Percentiles rank a stretch among this genome's conserved stretches.
These are phyloP conservation scores for Auriscalpium microsporum DNA, from an alignment of 768 basidiomycete genomes.

Conservation along the genomic window DNA sequence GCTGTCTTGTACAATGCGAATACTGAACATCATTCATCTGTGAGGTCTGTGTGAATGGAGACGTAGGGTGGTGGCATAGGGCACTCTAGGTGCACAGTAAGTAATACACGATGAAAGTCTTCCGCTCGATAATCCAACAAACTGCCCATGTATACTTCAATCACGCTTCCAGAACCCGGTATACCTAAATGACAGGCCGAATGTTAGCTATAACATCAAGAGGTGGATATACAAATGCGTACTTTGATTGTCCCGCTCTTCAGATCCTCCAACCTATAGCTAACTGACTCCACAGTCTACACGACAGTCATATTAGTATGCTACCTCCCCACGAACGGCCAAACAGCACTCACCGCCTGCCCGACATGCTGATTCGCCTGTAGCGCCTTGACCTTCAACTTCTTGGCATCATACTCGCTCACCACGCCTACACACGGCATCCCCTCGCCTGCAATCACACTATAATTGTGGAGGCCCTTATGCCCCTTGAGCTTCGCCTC, in stretches of 20 bases:
- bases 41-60: background rate
- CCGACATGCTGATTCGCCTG: conserved; percentile 85
- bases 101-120: background rate
- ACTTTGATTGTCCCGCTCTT: conserved; percentile 83
- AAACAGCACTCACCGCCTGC: conserved; percentile 50
- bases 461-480: conserved; percentile 73
- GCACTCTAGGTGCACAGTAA: background rate
- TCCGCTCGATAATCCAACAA: background rate
- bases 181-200: conserved; percentile 16
- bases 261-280: conserved; percentile 82
- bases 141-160: background rate
- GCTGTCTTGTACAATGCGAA: too few relatives aligned
- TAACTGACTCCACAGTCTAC: conserved; percentile 66
- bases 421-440: conserved; percentile 68
- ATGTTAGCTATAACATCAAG: background rate
- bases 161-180: conserved; percentile 23
- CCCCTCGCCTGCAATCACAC: conserved; percentile 43
- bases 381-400: conserved; percentile 75
- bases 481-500: conserved; percentile 75
- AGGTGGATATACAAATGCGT: conserved; percentile 8
- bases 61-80: background rate
- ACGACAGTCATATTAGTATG: conserved; percentile 6
- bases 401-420: conserved; percentile 78
- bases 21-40: background rate
- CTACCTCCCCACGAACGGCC: background rate